Conservation (phyloP, 148 eudicot genomes). For the Rhododendron williamsianum region DNA sequence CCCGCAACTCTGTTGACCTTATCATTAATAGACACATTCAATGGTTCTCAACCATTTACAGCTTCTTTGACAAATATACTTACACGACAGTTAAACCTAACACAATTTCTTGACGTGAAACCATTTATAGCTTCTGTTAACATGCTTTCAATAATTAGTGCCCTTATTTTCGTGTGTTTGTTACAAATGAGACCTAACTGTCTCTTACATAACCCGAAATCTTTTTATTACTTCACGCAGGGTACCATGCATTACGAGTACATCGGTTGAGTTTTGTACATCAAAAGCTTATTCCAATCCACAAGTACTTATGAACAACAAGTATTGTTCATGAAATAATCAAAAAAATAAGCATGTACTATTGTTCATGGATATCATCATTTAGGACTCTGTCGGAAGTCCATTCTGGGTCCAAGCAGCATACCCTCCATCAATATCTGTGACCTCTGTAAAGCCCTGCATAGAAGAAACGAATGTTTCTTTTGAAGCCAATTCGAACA, state of each 20-base stretch:
- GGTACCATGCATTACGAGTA: neutral
- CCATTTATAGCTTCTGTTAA: no score
- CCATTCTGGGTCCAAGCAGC: conserved; percentile 55
- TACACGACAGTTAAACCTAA: no score
- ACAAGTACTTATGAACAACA: neutral
- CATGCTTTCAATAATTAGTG: neutral
- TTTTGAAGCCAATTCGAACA: neutral
- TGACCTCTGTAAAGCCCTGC: conserved; percentile 63
- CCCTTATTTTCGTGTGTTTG: neutral
- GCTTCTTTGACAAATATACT: no score
- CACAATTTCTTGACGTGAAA: no score
- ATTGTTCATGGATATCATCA: neutral
- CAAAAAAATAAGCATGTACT: no score
- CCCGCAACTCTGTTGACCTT: no score
- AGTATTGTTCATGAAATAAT: neutral
- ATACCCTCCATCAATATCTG: conserved; percentile 65
- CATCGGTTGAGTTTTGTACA: neutral
- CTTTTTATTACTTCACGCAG: neutral
- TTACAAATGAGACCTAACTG: neutral
- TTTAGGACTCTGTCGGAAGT: conserved; percentile 41
- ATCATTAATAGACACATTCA: no score
- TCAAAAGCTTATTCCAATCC: neutral
- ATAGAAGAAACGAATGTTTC: neutral
- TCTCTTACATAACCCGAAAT: neutral
- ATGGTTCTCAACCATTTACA: no score